Base-by-base conservation (phyloP, 2,329 filamentous ascomycete species). In the Diaporthe sp. region DNA sequence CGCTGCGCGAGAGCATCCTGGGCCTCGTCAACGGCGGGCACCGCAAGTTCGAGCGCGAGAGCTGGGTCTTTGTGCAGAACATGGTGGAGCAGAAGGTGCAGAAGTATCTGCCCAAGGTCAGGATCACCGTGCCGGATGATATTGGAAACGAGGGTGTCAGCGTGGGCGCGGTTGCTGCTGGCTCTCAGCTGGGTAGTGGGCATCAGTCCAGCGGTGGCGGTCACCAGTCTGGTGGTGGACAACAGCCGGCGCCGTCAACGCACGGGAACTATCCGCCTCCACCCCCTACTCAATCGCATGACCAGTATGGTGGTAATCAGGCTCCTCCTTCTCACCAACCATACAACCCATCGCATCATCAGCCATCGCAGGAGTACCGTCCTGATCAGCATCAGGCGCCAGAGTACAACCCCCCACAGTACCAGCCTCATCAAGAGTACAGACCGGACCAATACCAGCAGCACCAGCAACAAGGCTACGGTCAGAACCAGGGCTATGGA, bases 81-180 rank as follows among this genome's bases (percentile, higher is more conserved):
- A 86, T 84, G 74, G 86, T 87, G 25, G 85, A 87, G 81, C 78
- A 82, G 58, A 87, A 87, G 81, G 85, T 87, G 58, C 85, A 87
- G 76, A 85, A 81, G 78, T 87, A 86, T 76, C 79, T 87, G 31
- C 86, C 86, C 75, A 85, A 85, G 75, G 86, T 87, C 2, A 85
- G 84, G 77, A 87, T 87, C 75, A 79, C 79, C 5, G 85, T 87
- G 55, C 86, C 86, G 0, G 86, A 87, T 76, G 86, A 87, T 51
- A 87, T 87, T 53, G 86, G 86, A 0, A 86, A 87, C 62, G 86
- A 87, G 78, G 85, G 85, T 57, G 86, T 87, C 9, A 85, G 82
- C 34, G 84, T 87, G 15, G 85, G 85, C 9, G 80, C 81, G 3
- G 85, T 85, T n/a, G 78, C 79, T 13, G 75, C 79, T 42, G 80